A percentile compares a stretch with the other conserved stretches of the same genome.
Conservation (phyloP, 345 rosid genomes). For the Populus davidiana region DNA sequence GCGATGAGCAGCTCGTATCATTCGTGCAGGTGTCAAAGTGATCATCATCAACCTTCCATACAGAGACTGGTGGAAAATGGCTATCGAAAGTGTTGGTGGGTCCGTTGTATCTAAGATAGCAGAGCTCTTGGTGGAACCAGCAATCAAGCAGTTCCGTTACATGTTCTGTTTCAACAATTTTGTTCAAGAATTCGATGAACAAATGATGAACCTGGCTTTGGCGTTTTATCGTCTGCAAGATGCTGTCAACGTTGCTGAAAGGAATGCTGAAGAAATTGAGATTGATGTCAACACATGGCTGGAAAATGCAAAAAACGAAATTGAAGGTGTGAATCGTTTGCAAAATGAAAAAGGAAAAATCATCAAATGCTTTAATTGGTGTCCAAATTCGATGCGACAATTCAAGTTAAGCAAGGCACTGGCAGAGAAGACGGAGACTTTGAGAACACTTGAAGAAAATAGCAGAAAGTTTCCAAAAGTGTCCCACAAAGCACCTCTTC, state of each 20-base stretch:
- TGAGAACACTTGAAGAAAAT: not conserved
- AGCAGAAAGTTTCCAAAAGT: not conserved
- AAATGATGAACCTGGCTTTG: not conserved
- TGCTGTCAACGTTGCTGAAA: not conserved
- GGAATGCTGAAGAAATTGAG: not conserved
- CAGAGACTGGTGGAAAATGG: not conserved
- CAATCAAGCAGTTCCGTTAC: not conserved
- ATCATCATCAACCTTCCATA: no score
- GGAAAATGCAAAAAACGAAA: not conserved
- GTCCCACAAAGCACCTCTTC: not conserved
- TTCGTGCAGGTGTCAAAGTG: no score
- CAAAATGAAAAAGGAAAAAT: not conserved
- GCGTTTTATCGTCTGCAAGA: not conserved
- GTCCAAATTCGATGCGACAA: not conserved
- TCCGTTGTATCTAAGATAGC: not conserved
- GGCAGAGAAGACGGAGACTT: not conserved
- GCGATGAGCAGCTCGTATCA: no score
- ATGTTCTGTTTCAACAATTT: slow-evolving; percentile 1
- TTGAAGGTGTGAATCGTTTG: not conserved
- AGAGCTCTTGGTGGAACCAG: not conserved
- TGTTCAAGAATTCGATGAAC: not conserved
- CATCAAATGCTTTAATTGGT: not conserved
- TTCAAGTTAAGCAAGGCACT: not conserved
- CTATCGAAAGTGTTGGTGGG: not conserved
- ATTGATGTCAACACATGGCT: not conserved